Evolutionary conservation across 169 alveolate species (phyloP).

Genomic region (Plasmodium yoelii): DNA sequence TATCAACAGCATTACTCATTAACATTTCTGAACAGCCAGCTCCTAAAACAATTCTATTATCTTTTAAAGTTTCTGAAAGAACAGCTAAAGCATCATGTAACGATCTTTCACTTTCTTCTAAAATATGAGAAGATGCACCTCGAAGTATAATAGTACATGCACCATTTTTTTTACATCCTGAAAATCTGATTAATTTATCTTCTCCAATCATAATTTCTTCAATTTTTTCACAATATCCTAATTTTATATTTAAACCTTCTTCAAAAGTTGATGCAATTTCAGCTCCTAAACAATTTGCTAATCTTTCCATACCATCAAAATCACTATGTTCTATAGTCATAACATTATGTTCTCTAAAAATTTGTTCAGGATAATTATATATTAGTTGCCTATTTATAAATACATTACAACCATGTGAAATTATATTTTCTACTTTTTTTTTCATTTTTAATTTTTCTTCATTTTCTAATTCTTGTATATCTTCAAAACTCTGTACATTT

Average conservation of each 20-base stretch:
- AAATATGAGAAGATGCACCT: slow-evolving; percentile 99
- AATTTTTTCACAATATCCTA: slow-evolving; percentile 96
- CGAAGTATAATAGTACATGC: slow-evolving; percentile 98
- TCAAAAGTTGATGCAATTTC: slow-evolving; percentile 99
- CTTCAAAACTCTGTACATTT: slow-evolving; percentile 97
- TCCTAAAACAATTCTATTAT: slow-evolving; percentile 95
- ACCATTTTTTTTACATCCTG: slow-evolving; percentile 95
- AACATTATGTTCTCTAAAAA: slow-evolving; percentile 96
- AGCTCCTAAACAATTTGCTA: slow-evolving; percentile 98
- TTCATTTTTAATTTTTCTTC: slow-evolving; percentile 98
- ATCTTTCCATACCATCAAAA: slow-evolving; percentile 99
- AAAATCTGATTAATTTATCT: slow-evolving; percentile 97
- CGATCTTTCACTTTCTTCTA: slow-evolving; percentile 99
- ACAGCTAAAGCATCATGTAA: slow-evolving; percentile 99
- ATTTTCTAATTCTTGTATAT: slow-evolving; percentile 98
- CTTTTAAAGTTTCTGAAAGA: slow-evolving; percentile 94
- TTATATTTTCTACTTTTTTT: slow-evolving; percentile 96
- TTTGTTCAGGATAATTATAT: slow-evolving; percentile 99
- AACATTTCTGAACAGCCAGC: slow-evolving; percentile 99
- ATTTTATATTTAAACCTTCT: slow-evolving; percentile 92
- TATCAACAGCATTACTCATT: slow-evolving; percentile 98
- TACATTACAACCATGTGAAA: slow-evolving; percentile 97
- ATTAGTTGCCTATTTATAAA: slow-evolving; percentile 99
- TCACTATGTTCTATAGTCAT: slow-evolving; percentile 99
- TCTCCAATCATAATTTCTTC: slow-evolving; percentile 99